Percentiles rank a stretch among this genome's conserved stretches.
Evolutionary conservation across 1,139 yeast genomes (phyloP).

Genomic region (Lodderomyces orthopsilosis): DNA sequence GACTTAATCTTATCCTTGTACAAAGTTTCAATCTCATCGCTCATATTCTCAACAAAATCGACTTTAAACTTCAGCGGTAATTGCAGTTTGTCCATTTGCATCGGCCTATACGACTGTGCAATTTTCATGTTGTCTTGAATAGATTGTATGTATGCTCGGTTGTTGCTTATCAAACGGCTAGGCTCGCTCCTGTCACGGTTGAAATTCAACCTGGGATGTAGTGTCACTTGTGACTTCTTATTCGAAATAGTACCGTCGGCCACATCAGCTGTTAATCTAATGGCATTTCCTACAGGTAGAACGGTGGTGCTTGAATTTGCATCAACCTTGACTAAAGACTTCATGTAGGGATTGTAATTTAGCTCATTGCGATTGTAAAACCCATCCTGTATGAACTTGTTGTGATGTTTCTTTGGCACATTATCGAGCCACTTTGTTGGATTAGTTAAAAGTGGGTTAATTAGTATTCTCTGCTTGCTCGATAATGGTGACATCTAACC

Average conservation of each 20-base stretch:
- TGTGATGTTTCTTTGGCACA: constrained; percentile 18
- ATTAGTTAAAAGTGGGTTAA: constrained; percentile 25
- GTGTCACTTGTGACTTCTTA: constrained; percentile 1
- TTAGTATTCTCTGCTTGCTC: background rate
- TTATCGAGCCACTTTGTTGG: constrained; percentile 23
- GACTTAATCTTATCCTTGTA: constrained; percentile 15
- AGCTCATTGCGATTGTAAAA: constrained; percentile 17
- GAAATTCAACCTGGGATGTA: constrained; percentile 6
- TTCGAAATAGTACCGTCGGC: background rate
- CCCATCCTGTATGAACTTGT: constrained; percentile 14
- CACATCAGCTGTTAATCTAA: constrained; percentile 19
- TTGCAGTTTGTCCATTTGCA: constrained; percentile 7
- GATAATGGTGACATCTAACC: too few species aligned
- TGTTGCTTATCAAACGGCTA: constrained; percentile 15
- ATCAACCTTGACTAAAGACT: constrained; percentile 18
- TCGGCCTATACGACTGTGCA: constrained; percentile 5
- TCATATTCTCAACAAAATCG: constrained; percentile 16
- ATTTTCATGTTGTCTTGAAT: constrained; percentile 6
- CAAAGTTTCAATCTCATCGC: constrained; percentile 12
- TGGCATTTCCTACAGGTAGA: constrained; percentile 25
- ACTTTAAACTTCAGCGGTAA: constrained; percentile 12
- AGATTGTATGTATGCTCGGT: constrained; percentile 9
- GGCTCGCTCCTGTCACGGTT: constrained; percentile 10
- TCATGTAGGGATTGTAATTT: constrained; percentile 24
- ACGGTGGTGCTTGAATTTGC: constrained; percentile 19